Conservation (phyloP, 1,284 basidiomycete genomes). For the Entoloma clypeatum region DNA sequence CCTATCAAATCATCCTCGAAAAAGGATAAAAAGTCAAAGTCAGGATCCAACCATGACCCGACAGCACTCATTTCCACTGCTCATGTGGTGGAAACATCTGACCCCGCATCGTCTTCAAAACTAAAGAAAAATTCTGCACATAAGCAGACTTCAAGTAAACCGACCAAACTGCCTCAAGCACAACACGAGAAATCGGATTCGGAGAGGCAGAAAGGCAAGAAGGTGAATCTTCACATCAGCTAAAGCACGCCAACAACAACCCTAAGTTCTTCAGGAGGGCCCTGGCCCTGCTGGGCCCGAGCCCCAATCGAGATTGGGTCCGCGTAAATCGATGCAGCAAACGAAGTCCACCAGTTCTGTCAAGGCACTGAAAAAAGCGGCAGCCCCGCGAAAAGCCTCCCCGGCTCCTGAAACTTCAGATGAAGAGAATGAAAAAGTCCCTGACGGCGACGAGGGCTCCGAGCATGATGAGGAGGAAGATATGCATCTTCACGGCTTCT, state of each 20-base stretch:
- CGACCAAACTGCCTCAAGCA: constrained; percentile 23
- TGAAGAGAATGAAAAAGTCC: constrained; percentile 17
- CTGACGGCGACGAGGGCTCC: constrained; percentile 15
- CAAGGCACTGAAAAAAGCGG: too few relatives aligned
- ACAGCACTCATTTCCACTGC: constrained; percentile 10
- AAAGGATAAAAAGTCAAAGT: constrained; percentile 25
- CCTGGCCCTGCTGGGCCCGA: too few relatives aligned
- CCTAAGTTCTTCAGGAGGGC: too few relatives aligned
- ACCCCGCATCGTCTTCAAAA: constrained; percentile 1
- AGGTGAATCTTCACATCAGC: too few relatives aligned
- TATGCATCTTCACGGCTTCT: constrained; percentile 67
- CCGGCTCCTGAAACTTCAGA: constrained; percentile 7
- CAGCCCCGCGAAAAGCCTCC: too few relatives aligned
- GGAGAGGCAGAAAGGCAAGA: too few relatives aligned
- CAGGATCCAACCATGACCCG: constrained; percentile 18
- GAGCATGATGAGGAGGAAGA: constrained; percentile 30
- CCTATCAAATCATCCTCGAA: constrained; percentile 18
- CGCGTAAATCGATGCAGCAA: too few relatives aligned
- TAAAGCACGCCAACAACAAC: too few relatives aligned
- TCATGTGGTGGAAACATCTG: background rate
- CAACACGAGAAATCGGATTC: too few relatives aligned
- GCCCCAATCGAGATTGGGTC: too few relatives aligned
- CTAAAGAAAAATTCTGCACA: background rate
- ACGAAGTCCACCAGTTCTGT: too few relatives aligned
- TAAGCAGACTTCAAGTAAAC: constrained; percentile 18